These are phyloP conservation scores for Saussurea involucrata DNA, from an alignment of 129 eudicot genomes.

Conservation along the genomic window DNA sequence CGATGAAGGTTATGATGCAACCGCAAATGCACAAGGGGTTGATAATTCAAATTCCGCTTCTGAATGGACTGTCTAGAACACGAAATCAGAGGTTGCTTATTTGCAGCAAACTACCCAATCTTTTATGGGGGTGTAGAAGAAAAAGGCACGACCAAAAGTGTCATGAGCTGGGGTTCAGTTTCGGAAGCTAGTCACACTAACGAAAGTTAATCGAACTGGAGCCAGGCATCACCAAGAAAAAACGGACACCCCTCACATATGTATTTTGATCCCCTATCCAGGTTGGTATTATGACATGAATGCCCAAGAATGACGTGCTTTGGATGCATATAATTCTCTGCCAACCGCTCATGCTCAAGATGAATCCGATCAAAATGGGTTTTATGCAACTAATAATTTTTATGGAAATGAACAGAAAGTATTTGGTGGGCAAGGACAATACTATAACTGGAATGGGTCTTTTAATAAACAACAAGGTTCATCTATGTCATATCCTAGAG, in stretches of 20 bases:
- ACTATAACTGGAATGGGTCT: constrained; percentile 47
- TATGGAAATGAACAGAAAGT: constrained; percentile 35
- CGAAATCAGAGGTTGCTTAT: constrained; percentile 50
- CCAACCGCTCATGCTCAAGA: constrained; percentile 30
- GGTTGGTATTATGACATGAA: constrained; percentile 93
- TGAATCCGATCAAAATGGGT: constrained; percentile 38
- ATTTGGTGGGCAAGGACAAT: constrained; percentile 24
- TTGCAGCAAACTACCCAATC: constrained; percentile 58
- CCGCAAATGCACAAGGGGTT: constrained; percentile 37
- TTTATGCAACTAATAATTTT: constrained; percentile 31
- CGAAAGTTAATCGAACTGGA: constrained; percentile 48
- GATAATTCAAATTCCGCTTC: constrained; percentile 13
- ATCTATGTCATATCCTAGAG: constrained; percentile 11
- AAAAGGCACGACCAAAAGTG: constrained; percentile 42
- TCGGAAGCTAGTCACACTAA: constrained; percentile 39
- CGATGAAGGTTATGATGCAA: constrained; percentile 36
- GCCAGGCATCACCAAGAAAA: constrained; percentile 47
- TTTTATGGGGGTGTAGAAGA: constrained; percentile 42
- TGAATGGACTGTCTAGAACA: constrained; percentile 40
- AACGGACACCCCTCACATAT: constrained; percentile 75
- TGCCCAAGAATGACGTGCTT: constrained; percentile 61
- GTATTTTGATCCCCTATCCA: constrained; percentile 94
- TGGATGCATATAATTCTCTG: constrained; percentile 56
- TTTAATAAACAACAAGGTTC: constrained; percentile 36
- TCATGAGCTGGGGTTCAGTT: constrained; percentile 53